phyloP scores from a whole-genome alignment of 2,329 filamentous ascomycete species.

The Alternaria ethzedia region DNA sequence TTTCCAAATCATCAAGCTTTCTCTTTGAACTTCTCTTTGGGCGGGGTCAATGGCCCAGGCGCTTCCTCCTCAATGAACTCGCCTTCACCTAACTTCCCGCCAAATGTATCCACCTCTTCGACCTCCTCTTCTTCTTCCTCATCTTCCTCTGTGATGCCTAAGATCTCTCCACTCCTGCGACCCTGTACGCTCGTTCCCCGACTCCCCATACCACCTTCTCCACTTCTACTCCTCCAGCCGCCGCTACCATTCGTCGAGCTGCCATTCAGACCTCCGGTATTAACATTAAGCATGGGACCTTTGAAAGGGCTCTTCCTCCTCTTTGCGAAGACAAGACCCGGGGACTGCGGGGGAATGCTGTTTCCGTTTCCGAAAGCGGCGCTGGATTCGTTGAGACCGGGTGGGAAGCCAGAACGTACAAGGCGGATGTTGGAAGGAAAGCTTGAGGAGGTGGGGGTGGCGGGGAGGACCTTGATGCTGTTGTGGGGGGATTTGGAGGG shows the following conservation, averaged over 20 bases:
- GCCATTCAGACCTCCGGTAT: slow-evolving; percentile 33
- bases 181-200: slow-evolving; percentile 67
- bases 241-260: not conserved
- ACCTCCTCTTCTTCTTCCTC: slow-evolving; percentile 54
- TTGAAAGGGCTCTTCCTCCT: slow-evolving; percentile 83
- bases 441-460: slow-evolving; percentile 73
- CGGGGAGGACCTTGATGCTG: slow-evolving; percentile 90
- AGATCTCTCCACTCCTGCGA: slow-evolving; percentile 74
- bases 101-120: slow-evolving; percentile 67
- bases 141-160: slow-evolving; percentile 60
- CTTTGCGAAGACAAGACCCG: slow-evolving; percentile 78
- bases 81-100: slow-evolving; percentile 52
- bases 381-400: slow-evolving; percentile 35
- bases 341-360: slow-evolving; percentile 54
- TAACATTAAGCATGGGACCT: slow-evolving; percentile 68
- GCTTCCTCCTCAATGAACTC: slow-evolving; percentile 41
- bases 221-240: slow-evolving; percentile 7
- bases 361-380: slow-evolving; percentile 59
- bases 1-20: not conserved
- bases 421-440: slow-evolving; percentile 89
- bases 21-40: slow-evolving; percentile 5
- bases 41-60: slow-evolving; percentile 9
- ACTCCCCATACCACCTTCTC: slow-evolving; percentile 19
- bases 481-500: slow-evolving; percentile 80
- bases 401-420: slow-evolving; percentile 63